Evolutionary conservation across 2,329 filamentous ascomycete genomes (phyloP).

Genomic region (Berkeleyomyces rouxiae): DNA sequence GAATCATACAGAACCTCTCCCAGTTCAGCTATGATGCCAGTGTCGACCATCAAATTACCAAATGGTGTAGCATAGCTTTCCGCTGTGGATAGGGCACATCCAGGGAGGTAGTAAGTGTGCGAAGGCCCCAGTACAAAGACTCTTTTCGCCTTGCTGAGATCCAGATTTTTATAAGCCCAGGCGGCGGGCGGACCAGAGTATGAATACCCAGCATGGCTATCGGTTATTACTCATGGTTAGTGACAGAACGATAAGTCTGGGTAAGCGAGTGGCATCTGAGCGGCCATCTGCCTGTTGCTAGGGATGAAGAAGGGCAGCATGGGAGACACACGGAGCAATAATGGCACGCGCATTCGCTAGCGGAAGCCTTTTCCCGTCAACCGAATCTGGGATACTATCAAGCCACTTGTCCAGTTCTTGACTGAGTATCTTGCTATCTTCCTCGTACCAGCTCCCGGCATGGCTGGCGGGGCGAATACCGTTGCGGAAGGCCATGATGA

Average conservation of each 20-base stretch:
- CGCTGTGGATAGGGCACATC: constrained; percentile 61
- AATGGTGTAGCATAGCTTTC: constrained; percentile 57
- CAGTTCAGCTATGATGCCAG: constrained; percentile 33
- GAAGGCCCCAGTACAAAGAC: constrained; percentile 89
- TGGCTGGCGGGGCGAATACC: constrained; percentile 44
- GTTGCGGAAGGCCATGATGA: constrained; percentile 2
- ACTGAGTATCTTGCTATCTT: constrained; percentile 40
- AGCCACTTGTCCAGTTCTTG: constrained; percentile 60
- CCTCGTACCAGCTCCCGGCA: constrained; percentile 76
- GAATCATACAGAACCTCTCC: constrained; percentile 24
- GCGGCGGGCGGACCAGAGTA: constrained; percentile 87
- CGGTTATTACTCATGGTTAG: background rate
- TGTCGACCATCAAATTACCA: constrained; percentile 52
- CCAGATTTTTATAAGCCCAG: constrained; percentile 82
- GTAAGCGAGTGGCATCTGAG: background rate
- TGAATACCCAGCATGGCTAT: constrained; percentile 78
- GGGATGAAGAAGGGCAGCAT: constrained; percentile 2
- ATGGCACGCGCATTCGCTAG: constrained; percentile 62
- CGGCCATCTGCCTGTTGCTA: background rate
- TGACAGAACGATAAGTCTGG: background rate
- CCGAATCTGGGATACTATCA: constrained; percentile 46
- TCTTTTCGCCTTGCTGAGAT: constrained; percentile 66
- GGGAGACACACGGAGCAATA: constrained; percentile 65
- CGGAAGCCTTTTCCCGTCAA: constrained; percentile 47
- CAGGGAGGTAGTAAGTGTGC: constrained; percentile 66